These are phyloP conservation scores for Gyrodon lividus DNA, from an alignment of 768 basidiomycete species.

Conservation along the genomic window DNA sequence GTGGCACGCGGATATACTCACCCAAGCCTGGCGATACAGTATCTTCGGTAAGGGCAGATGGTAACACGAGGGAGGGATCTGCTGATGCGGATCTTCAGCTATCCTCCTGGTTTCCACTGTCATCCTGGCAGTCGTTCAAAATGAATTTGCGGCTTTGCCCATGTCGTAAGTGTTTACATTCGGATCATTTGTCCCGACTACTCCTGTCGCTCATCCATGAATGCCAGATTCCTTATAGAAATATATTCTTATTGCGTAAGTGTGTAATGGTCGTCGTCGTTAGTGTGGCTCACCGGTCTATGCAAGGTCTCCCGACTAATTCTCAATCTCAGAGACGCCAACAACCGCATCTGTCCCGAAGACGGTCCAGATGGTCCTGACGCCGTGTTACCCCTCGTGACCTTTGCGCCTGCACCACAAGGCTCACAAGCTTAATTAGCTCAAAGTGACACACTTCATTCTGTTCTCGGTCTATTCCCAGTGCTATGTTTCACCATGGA, in stretches of 20 bases:
- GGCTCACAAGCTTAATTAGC: background rate
- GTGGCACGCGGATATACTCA: background rate
- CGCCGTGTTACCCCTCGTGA: background rate
- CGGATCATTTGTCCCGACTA: background rate
- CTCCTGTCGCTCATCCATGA: conserved; percentile 1
- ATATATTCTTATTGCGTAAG: conserved; percentile 24
- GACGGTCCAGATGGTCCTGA: conserved; percentile 7
- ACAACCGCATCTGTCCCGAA: background rate
- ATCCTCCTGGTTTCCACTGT: conserved; percentile 18
- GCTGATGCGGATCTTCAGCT: background rate
- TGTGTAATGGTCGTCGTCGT: background rate
- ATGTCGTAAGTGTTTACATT: conserved; percentile 11
- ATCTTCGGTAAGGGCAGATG: conserved; percentile 11
- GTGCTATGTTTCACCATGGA: too few relatives aligned
- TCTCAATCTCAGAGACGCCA: conserved; percentile 15
- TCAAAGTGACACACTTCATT: too few relatives aligned
- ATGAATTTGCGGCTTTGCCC: conserved; percentile 9
- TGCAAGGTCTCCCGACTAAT: conserved; percentile 19
- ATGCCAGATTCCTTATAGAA: conserved; percentile 14
- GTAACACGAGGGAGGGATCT: background rate
- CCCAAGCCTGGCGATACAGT: conserved; percentile 4
- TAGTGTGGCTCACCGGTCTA: background rate
- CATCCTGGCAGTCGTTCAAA: conserved; percentile 12
- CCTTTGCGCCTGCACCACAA: background rate
- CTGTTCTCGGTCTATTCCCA: too few relatives aligned